Evolutionary conservation across 805 yeast species (phyloP).

Genomic region (Ogataea degrootiae): DNA sequence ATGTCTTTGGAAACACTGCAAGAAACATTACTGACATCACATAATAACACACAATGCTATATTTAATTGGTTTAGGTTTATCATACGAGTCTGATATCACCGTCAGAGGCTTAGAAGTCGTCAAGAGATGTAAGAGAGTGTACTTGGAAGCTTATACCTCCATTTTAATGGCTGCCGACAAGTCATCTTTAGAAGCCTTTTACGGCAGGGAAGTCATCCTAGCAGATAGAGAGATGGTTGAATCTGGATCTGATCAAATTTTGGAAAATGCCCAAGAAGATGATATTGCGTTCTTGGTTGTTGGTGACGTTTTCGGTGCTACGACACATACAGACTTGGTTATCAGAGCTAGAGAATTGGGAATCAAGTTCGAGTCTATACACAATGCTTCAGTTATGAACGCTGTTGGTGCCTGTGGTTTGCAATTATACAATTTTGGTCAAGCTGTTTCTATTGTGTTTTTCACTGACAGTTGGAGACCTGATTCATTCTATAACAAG

Average conservation of each 20-base stretch:
- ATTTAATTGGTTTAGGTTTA: slow-evolving; percentile 86
- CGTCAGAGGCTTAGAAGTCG: slow-evolving; percentile 86
- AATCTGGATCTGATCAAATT: slow-evolving; percentile 79
- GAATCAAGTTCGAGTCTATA: slow-evolving; percentile 71
- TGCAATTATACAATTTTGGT: slow-evolving; percentile 91
- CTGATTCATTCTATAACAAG: slow-evolving; percentile 90
- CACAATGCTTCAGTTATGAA: slow-evolving; percentile 98
- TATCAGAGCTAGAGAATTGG: slow-evolving; percentile 81
- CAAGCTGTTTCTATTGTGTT: slow-evolving; percentile 96
- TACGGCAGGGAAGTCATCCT: slow-evolving; percentile 81
- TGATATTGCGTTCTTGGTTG: slow-evolving; percentile 91
- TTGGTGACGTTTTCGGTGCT: slow-evolving; percentile 97
- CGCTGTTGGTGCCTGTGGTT: slow-evolving; percentile 97
- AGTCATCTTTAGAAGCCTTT: slow-evolving; percentile 67
- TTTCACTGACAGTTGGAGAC: slow-evolving; percentile 93
- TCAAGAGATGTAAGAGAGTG: slow-evolving; percentile 81
- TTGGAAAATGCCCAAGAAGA: slow-evolving; percentile 70
- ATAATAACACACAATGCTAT: slow-evolving; percentile 52
- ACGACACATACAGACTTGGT: slow-evolving; percentile 96
- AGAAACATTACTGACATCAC: too few species aligned
- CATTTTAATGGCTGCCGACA: slow-evolving; percentile 87
- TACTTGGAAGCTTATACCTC: slow-evolving; percentile 95
- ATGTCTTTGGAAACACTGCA: too few species aligned
- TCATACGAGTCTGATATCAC: slow-evolving; percentile 89
- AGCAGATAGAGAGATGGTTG: slow-evolving; percentile 95